phyloP scores from a whole-genome alignment of 345 rosid genomes.

The Salix udensis region DNA sequence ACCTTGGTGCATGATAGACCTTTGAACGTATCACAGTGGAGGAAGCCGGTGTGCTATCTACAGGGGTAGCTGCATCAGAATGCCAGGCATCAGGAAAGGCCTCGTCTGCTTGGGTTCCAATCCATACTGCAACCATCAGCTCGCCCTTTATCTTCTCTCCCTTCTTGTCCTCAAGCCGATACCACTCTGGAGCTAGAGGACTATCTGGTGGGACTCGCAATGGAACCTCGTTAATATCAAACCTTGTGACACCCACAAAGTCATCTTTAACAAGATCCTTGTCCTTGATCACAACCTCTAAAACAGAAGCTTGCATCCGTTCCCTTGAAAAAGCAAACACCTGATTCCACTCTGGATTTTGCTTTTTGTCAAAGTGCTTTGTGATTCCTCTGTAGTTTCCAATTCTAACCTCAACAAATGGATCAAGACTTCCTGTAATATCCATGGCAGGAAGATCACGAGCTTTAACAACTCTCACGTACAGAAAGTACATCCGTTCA shows the following conservation, averaged over 20 bases:
- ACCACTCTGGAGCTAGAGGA: constrained; percentile 39
- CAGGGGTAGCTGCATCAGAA: constrained; percentile 31
- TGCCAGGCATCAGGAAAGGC: constrained; percentile 37
- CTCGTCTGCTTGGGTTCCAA: constrained; percentile 38
- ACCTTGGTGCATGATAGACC: constrained; percentile 32
- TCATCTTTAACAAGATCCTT: constrained; percentile 30
- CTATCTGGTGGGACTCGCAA: constrained; percentile 34
- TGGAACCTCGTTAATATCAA: constrained; percentile 30
- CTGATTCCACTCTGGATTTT: constrained; percentile 35
- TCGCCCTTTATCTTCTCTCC: constrained; percentile 32
- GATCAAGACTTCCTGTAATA: constrained; percentile 32
- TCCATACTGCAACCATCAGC: constrained; percentile 39
- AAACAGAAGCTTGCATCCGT: constrained; percentile 29
- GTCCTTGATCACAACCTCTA: constrained; percentile 33
- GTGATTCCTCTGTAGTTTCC: constrained; percentile 36
- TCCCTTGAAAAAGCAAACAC: constrained; percentile 39
- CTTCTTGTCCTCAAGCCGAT: constrained; percentile 29
- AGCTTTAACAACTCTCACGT: constrained; percentile 33
- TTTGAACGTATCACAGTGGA: constrained; percentile 28
- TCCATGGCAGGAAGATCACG: constrained; percentile 37
- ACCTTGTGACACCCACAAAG: constrained; percentile 22
- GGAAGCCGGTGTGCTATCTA: constrained; percentile 18
- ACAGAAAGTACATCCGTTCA: constrained; percentile 32
- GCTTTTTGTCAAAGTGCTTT: constrained; percentile 29
- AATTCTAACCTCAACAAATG: constrained; percentile 29